Evolutionary conservation across 140 eudicot species (phyloP), one percentile per base, ranked within the genome.

Genomic region (Flaveria floridana): DNA sequence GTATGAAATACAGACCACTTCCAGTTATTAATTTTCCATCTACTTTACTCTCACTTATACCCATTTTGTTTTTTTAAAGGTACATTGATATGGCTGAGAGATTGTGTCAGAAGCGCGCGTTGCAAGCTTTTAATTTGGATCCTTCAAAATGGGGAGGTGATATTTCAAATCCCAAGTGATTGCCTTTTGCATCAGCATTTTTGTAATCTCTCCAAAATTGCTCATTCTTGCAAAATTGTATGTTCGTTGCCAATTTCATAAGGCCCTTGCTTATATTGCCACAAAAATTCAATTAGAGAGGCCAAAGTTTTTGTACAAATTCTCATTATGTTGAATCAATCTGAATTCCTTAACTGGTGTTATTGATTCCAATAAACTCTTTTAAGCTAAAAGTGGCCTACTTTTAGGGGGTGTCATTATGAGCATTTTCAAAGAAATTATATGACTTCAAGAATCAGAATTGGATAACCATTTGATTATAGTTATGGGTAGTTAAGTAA

Each of bases 41-140:
- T 19, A 2, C 11, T 13, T 37, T 19, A 23, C 21, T 46, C 71
- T 12, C 5, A 10, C 3, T 50, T 80, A 2, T 28, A 76, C 71
- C 44, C 63, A 65, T 57, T 66, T 42, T 81, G 0, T 52, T 1
- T 18, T 57, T 23, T 15, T 53, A 41, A 28, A 47, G 99, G 83
- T 95, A 82, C 79, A 95, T 95, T 80, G 99, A 95, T 85, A 95
- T 95, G 99, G 99, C 99, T 56, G 99, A 95, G 81, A 71, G 89
- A 34, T 76, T 95, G 78, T 95, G 99, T 83, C 99, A 95, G 82
- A 95, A 95, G 79, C 96, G 99, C 66, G 97, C 99, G 6, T 74
- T 95, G 80, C 97, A 95, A 88, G 97, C 95, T 79, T 95, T 95
- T 69, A 83, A 96, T 26, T 86, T 95, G 81, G 99, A 95, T 76